Evolutionary conservation across 169 alveolate genomes (phyloP).

Genomic region (Cryptosporidium parvum): DNA sequence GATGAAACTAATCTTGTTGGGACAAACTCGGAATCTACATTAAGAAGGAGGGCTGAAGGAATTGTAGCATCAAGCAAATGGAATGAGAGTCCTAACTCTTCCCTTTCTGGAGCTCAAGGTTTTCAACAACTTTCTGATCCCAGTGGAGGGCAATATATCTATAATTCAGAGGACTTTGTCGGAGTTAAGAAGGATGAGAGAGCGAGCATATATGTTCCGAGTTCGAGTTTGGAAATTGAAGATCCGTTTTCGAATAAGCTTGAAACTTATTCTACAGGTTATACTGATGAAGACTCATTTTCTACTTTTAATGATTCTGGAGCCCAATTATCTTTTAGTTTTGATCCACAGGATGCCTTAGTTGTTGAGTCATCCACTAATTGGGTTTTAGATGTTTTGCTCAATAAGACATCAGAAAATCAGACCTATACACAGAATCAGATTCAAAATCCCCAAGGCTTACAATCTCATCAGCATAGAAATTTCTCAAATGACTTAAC

Average conservation of each 20-base stretch:
- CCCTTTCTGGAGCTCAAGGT: background rate
- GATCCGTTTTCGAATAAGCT: conserved; percentile 4
- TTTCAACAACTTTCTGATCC: background rate
- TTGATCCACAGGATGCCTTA: conserved; percentile 74
- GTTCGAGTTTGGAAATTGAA: conserved; percentile 18
- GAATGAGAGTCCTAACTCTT: conserved; percentile 3
- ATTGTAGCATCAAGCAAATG: background rate
- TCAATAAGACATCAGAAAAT: conserved; percentile 24
- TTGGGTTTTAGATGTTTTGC: conserved; percentile 66
- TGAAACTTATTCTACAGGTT: conserved; percentile 59
- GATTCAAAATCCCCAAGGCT: background rate
- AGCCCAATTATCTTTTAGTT: conserved; percentile 30
- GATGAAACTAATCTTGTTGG: background rate
- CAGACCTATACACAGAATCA: background rate
- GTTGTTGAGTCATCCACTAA: conserved; percentile 70
- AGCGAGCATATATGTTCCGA: background rate
- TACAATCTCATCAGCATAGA: background rate
- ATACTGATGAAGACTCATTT: conserved; percentile 54
- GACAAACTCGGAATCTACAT: background rate
- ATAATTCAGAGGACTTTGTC: conserved; percentile 2
- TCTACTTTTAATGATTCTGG: conserved; percentile 50
- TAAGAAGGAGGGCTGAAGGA: background rate
- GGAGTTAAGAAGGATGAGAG: conserved; percentile 1
- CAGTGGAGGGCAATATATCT: background rate
- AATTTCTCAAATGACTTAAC: background rate